Conservation (phyloP, 106 monocot species). For the Platanthera zijinensis region DNA sequence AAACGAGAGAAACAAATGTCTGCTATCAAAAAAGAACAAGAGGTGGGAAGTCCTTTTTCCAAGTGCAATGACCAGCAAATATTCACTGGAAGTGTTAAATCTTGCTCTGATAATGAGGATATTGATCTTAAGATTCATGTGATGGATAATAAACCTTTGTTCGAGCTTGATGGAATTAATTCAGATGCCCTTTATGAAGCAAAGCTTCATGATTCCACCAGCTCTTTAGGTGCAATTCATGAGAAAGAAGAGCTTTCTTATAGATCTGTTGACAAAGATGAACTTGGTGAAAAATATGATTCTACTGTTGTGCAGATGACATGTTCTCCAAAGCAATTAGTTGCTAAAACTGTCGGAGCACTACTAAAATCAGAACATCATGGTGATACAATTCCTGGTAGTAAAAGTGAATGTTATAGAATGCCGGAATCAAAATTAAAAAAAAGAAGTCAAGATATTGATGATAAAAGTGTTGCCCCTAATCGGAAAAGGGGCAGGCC, state of each 20-base stretch:
- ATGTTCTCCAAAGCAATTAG: too few relatives aligned
- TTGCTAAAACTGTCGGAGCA: too few relatives aligned
- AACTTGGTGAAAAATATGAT: too few relatives aligned
- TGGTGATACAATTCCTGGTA: background rate
- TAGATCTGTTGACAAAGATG: too few relatives aligned
- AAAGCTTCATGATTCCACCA: background rate
- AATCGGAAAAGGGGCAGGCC: background rate
- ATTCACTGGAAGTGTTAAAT: background rate
- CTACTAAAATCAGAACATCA: too few relatives aligned
- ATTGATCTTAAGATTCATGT: background rate
- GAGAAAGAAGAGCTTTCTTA: too few relatives aligned
- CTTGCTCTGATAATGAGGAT: too few relatives aligned
- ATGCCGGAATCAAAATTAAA: background rate
- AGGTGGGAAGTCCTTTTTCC: background rate
- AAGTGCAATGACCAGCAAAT: background rate
- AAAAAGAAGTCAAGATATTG: background rate
- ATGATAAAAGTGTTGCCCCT: background rate
- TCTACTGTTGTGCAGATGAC: too few relatives aligned
- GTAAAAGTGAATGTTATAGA: background rate
- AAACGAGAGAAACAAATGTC: constrained; percentile 15
- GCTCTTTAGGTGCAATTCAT: too few relatives aligned
- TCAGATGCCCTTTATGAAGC: background rate
- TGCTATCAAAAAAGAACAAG: constrained; percentile 3
- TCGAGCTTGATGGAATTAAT: background rate
- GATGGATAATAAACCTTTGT: background rate